phyloP scores from a whole-genome alignment of 2,329 filamentous ascomycete genomes.

The Cladobotryum mycophilum region DNA sequence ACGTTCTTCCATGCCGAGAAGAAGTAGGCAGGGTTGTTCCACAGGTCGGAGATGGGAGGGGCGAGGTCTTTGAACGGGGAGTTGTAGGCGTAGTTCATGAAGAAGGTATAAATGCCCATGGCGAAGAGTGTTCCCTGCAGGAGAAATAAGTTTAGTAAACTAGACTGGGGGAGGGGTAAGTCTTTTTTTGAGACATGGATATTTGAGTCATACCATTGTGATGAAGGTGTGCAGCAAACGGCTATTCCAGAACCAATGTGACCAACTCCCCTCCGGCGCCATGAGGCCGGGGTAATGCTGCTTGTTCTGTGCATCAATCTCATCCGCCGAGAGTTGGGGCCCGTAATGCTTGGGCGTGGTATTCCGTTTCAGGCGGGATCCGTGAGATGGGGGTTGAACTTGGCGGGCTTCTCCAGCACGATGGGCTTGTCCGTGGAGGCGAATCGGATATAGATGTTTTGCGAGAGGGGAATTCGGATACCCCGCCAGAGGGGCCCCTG shows the following conservation, averaged over 20 bases:
- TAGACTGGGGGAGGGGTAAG: background rate
- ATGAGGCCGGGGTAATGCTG: constrained; percentile 85
- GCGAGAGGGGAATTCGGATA: constrained; percentile 28
- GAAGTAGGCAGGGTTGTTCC: constrained; percentile 63
- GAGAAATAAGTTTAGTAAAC: background rate
- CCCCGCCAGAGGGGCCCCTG: constrained; percentile 51
- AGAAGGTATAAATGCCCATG: constrained; percentile 67
- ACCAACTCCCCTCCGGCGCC: constrained; percentile 73
- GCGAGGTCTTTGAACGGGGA: constrained; percentile 78
- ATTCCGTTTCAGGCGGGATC: constrained; percentile 56
- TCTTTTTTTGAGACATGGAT: no score
- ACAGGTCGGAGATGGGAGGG: constrained; percentile 62
- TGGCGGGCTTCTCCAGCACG: constrained; percentile 77
- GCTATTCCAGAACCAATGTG: constrained; percentile 79
- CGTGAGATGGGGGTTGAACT: constrained; percentile 93
- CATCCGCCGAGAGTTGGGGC: constrained; percentile 59
- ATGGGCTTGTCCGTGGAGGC: constrained; percentile 46
- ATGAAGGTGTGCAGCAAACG: constrained; percentile 73
- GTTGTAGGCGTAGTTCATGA: constrained; percentile 69
- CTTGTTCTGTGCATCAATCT: constrained; percentile 58
- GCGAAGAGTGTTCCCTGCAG: constrained; percentile 58
- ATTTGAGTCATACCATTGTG: constrained; percentile 58
- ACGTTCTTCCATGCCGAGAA: constrained; percentile 62
- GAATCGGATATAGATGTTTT: constrained; percentile 31
- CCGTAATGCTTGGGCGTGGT: constrained; percentile 64